These are phyloP conservation scores for Chaetomiaceae sp. DNA, from an alignment of 2,329 filamentous ascomycete genomes.

Conservation along the genomic window DNA sequence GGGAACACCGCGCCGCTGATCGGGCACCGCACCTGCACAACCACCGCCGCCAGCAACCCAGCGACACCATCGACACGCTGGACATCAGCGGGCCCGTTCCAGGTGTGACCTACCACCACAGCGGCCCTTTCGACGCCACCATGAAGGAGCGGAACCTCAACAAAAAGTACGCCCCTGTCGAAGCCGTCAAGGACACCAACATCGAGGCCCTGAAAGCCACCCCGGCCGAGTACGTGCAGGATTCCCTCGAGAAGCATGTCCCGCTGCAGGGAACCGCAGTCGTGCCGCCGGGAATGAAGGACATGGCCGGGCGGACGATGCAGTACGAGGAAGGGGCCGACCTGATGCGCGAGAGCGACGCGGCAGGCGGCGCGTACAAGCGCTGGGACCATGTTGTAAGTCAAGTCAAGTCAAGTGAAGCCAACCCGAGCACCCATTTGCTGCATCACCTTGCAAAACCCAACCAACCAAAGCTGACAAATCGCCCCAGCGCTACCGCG, in stretches of 20 bases:
- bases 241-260: slow-evolving; percentile 67
- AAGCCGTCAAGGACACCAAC: slow-evolving; percentile 70
- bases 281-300: slow-evolving; percentile 68
- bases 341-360: slow-evolving; percentile 69
- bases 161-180: slow-evolving; percentile 63
- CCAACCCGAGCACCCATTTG: no score
- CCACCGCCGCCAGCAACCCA: slow-evolving; percentile 59
- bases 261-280: slow-evolving; percentile 76
- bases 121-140: slow-evolving; percentile 84
- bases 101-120: slow-evolving; percentile 74
- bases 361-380: slow-evolving; percentile 69
- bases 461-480: no score
- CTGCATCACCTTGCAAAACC: no score
- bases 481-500: slow-evolving; percentile 57
- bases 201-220: slow-evolving; percentile 75
- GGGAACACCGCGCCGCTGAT: slow-evolving; percentile 61
- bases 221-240: slow-evolving; percentile 69
- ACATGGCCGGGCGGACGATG: slow-evolving; percentile 66
- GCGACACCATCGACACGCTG: slow-evolving; percentile 77
- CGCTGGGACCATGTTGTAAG: slow-evolving; percentile 70
- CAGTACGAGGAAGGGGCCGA: slow-evolving; percentile 82
- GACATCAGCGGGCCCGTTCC: slow-evolving; percentile 54
- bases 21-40: slow-evolving; percentile 63
- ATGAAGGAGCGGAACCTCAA: slow-evolving; percentile 67
- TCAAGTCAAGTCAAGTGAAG: no score